Conservation (phyloP, 1,284 basidiomycete species). For the Cronartium quercuum region DNA sequence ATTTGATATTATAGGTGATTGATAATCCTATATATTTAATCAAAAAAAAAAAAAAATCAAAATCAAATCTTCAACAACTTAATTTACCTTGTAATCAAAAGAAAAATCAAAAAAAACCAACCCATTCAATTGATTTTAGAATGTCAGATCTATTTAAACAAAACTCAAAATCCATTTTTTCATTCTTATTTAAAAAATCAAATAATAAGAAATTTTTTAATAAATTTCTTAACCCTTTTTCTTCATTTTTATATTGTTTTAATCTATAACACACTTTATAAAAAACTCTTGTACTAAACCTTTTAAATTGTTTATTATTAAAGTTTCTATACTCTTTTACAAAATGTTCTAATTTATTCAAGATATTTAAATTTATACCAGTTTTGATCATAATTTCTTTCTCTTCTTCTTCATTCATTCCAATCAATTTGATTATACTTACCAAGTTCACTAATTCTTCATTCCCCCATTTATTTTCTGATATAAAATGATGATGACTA, state of each 20-base stretch:
- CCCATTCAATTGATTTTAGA: constrained; percentile 46
- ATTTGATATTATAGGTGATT: background rate
- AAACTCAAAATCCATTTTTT: constrained; percentile 46
- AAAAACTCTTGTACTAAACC: background rate
- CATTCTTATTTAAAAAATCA: constrained; percentile 13
- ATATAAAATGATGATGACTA: background rate
- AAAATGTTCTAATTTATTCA: background rate
- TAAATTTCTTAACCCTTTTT: background rate
- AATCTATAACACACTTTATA: background rate
- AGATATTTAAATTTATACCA: background rate
- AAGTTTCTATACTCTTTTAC: background rate
- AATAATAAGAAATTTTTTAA: background rate
- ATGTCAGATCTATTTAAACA: constrained; percentile 47
- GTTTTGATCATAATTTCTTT: background rate
- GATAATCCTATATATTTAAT: background rate
- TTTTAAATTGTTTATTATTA: background rate
- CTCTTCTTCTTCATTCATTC: background rate
- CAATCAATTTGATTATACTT: background rate
- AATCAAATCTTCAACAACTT: background rate
- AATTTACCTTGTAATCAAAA: background rate
- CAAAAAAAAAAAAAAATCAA: background rate
- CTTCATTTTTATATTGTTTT: background rate
- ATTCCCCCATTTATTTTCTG: background rate
- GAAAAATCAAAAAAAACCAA: background rate
- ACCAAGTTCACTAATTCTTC: background rate